Evolutionary conservation across 768 basidiomycete genomes (phyloP).

Genomic region (Kwoniella newhampshirensis): DNA sequence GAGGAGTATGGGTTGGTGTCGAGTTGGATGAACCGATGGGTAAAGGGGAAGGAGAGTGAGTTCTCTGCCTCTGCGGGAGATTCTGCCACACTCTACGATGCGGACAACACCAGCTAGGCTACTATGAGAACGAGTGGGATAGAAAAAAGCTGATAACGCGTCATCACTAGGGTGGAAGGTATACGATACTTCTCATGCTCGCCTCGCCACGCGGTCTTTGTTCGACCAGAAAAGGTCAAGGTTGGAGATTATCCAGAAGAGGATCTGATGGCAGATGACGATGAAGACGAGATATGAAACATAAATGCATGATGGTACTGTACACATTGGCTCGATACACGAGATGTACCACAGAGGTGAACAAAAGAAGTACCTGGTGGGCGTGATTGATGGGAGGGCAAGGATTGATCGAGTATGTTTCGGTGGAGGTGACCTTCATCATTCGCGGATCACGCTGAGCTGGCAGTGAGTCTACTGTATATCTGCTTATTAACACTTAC

Average conservation of each 20-base stretch:
- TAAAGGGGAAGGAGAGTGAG: slow-evolving; percentile 92
- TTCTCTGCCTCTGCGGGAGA: slow-evolving; percentile 27
- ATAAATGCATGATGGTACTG: not conserved
- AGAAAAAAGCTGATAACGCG: not conserved
- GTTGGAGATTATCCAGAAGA: slow-evolving; percentile 85
- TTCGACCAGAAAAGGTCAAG: slow-evolving; percentile 74
- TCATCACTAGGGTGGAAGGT: slow-evolving; percentile 67
- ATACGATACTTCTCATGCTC: slow-evolving; percentile 79
- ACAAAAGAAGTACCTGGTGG: no score
- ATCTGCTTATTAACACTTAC: no score
- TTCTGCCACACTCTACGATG: not conserved
- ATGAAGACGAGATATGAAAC: slow-evolving; percentile 57
- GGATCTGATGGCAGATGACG: slow-evolving; percentile 66
- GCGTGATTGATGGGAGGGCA: no score
- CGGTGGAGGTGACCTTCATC: no score
- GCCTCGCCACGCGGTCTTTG: slow-evolving; percentile 78
- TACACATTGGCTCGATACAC: no score
- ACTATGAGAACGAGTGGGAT: not conserved
- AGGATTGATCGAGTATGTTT: no score
- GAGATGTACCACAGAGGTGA: no score
- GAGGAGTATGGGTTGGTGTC: slow-evolving; percentile 76
- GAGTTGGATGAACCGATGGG: slow-evolving; percentile 95
- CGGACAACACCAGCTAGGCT: slow-evolving; percentile 13
- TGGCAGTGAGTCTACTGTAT: no score
- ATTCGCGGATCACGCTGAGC: no score